Evolutionary conservation across 2,329 filamentous ascomycete genomes (phyloP), one percentile per base, ranked within the genome.

Genomic region (Nannizziopsis arthrosporioides): DNA sequence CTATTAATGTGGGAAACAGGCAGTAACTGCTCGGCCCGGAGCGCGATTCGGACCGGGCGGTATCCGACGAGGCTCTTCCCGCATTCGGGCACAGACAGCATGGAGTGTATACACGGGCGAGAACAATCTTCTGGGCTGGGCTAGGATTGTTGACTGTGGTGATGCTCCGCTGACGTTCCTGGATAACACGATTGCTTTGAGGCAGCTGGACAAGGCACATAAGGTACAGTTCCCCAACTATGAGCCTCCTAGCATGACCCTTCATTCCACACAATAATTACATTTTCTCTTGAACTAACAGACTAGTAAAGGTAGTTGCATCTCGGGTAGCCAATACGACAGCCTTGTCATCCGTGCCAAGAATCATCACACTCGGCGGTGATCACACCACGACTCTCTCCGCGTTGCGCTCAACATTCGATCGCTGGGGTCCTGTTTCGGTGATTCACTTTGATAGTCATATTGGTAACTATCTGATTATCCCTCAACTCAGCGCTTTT

Each of bases 131-230:
- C 71, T 72, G 32, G 82, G 76, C 46, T 90, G 84, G 83, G 83
- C 85, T 0, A 79, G 71, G 37, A 78, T 94, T 51, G 72, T 90
- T 44, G 89, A 94, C 70, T 94, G 89, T 64, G 88, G 88, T 40
- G 89, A 94, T 62, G 87, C 94, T 47, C 87, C 88, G 17, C 74
- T 93, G 55, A 85, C 83, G 0, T 87, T 88, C 0, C 82, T 93
- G 57, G 86, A 94, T 69, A 94, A 94, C 63, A 78, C 73, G 1
- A 72, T 94, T 14, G 89, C 88, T 0, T 70, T 88, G 45, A 72
- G 75, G 40, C 89, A 94, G 67, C 94, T 94, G 86, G 85, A 78
- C 27, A 78, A 82, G 59, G 87, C 85, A 0, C 88, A 85, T 63
- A 70, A 74, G 10, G 82, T 89, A 65, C 77, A 10, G 4, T 30